A percentile compares a stretch with the other conserved stretches of the same genome.
Evolutionary conservation across 2,329 filamentous ascomycete genomes (phyloP).

Genomic region (Colletotrichum cereale): DNA sequence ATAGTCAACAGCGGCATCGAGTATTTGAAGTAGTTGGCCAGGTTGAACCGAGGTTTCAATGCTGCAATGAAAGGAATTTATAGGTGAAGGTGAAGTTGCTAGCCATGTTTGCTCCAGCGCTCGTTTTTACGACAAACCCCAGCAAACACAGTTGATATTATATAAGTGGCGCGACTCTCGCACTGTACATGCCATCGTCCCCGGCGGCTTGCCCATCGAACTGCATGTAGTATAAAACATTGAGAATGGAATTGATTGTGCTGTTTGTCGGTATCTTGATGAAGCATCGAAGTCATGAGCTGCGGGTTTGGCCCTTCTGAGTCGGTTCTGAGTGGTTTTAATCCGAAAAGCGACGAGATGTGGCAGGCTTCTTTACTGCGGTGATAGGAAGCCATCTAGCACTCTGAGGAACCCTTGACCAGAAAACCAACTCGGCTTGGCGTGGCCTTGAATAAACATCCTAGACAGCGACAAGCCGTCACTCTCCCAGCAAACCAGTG

Average conservation of each 20-base stretch:
- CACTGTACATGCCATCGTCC: not conserved
- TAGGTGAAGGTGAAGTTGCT: too few species aligned
- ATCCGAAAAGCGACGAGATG: not conserved
- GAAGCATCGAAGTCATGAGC: too few species aligned
- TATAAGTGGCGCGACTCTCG: not conserved
- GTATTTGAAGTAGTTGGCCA: too few species aligned
- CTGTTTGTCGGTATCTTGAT: too few species aligned
- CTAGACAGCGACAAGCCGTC: not conserved
- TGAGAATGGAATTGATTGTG: too few species aligned
- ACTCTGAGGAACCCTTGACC: not conserved
- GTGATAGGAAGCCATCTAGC: not conserved
- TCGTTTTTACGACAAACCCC: not conserved
- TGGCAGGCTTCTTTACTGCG: not conserved
- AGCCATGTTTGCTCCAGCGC: not conserved
- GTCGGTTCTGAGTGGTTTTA: not conserved
- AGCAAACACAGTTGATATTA: not conserved
- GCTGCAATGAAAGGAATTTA: not conserved
- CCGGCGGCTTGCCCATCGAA: not conserved
- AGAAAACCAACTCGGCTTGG: not conserved
- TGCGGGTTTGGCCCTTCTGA: too few species aligned
- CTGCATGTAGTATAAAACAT: not conserved
- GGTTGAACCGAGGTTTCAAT: not conserved
- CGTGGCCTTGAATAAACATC: not conserved
- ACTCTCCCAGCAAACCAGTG: conserved; percentile 5
- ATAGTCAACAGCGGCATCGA: not conserved